These are phyloP conservation scores for Fremontodendron californicum DNA, from an alignment of 345 rosid species.

Conservation along the genomic window DNA sequence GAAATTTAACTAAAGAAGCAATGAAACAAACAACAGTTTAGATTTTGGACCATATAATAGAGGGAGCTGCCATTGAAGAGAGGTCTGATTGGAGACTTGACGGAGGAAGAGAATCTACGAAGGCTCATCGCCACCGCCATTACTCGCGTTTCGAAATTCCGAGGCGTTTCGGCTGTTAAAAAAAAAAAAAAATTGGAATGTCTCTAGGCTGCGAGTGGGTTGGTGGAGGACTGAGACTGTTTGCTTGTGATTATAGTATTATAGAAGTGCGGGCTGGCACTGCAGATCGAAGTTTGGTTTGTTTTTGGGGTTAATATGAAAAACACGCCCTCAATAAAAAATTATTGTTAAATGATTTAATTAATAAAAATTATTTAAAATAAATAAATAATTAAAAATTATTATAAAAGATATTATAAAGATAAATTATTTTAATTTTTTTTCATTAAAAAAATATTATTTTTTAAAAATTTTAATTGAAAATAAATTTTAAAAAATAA, in stretches of 20 bases:
- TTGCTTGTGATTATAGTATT: neutral
- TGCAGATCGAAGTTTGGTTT: neutral
- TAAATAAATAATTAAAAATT: too few species aligned
- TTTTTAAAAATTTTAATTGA: too few species aligned
- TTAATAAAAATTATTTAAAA: too few species aligned
- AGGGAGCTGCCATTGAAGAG: constrained; percentile 40
- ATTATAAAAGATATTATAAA: too few species aligned
- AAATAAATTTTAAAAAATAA: too few species aligned
- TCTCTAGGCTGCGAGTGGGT: neutral
- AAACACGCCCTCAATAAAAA: too few species aligned
- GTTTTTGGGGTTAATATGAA: neutral
- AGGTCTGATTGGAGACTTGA: constrained; percentile 34
- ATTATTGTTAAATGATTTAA: too few species aligned
- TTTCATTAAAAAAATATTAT: too few species aligned
- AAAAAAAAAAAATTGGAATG: neutral
- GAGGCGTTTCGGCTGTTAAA: neutral
- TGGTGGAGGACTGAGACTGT: constrained; percentile 9
- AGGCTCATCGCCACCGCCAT: constrained; percentile 57
- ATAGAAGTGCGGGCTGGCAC: neutral
- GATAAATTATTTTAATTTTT: too few species aligned
- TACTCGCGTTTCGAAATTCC: neutral
- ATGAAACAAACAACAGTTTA: neutral
- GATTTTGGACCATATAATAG: constrained; percentile 39
- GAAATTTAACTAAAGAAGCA: neutral
- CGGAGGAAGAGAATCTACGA: constrained; percentile 57